phyloP scores from a whole-genome alignment of 345 rosid genomes.

The Eucalyptus sideroxylon region DNA sequence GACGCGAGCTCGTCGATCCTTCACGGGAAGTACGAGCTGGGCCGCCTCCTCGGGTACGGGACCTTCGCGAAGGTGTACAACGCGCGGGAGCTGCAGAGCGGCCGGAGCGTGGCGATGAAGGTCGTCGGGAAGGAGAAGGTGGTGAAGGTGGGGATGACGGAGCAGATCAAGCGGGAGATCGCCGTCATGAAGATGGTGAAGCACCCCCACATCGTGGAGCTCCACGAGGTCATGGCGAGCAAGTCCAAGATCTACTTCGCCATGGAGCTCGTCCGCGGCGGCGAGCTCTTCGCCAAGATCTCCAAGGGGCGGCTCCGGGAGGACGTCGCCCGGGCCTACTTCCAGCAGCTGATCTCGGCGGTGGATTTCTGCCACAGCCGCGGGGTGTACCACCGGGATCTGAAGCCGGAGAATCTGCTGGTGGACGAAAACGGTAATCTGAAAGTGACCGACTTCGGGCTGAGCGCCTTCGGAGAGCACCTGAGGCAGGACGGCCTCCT shows the following conservation, averaged over 20 bases:
- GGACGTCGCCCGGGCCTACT: slow-evolving; percentile 64
- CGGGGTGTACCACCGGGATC: slow-evolving; percentile 83
- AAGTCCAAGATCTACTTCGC: slow-evolving; percentile 91
- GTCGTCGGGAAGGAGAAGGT: slow-evolving; percentile 89
- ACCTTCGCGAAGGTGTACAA: slow-evolving; percentile 89
- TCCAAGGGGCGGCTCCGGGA: slow-evolving; percentile 66
- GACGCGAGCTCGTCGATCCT: slow-evolving; percentile 19
- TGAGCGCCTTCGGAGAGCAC: slow-evolving; percentile 79
- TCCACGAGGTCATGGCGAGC: slow-evolving; percentile 93
- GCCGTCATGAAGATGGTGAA: slow-evolving; percentile 95
- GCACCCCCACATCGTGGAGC: slow-evolving; percentile 79
- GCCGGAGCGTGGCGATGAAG: slow-evolving; percentile 78
- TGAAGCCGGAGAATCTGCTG: slow-evolving; percentile 83
- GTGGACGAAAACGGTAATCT: slow-evolving; percentile 71
- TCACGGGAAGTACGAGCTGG: slow-evolving; percentile 84
- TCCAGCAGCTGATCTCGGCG: slow-evolving; percentile 80
- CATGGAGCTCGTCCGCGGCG: slow-evolving; percentile 92
- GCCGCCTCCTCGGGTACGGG: slow-evolving; percentile 74
- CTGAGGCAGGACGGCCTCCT: slow-evolving; percentile 69
- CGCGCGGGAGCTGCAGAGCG: slow-evolving; percentile 46
- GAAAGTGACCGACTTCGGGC: slow-evolving; percentile 86
- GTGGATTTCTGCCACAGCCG: slow-evolving; percentile 92
- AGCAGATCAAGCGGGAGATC: slow-evolving; percentile 86
- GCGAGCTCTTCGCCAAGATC: slow-evolving; percentile 74
- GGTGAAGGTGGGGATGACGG: slow-evolving; percentile 87